A percentile compares a stretch with the other conserved stretches of the same genome.
phyloP scores from a whole-genome alignment of 73 alveolate species.

The Paramecium primaurelia region DNA sequence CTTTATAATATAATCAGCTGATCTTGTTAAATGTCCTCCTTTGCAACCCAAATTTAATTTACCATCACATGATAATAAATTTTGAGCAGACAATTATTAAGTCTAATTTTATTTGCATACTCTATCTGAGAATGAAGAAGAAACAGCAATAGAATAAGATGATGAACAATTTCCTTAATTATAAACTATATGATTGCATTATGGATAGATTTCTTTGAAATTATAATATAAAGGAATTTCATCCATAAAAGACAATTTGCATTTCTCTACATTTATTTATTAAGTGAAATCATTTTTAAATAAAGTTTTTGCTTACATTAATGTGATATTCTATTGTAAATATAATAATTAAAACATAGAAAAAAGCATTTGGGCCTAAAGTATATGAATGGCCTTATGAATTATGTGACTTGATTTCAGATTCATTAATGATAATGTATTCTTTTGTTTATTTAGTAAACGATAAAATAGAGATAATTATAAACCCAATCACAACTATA shows the following conservation, averaged over 20 bases:
- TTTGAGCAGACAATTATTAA: conserved; percentile 64
- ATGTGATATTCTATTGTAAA: not conserved
- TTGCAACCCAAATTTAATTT: conserved; percentile 67
- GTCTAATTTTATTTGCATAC: conserved; percentile 38
- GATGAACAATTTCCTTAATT: conserved; percentile 49
- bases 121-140: conserved; percentile 31
- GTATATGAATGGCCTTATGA: not conserved
- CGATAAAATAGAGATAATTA: not conserved
- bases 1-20: conserved; percentile 50
- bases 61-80: conserved; percentile 67
- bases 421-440: not conserved
- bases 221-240: not conserved
- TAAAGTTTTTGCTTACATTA: not conserved
- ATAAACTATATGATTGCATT: not conserved
- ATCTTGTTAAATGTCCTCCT: conserved; percentile 76
- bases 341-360: not conserved
- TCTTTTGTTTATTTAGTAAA: not conserved
- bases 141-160: not conserved
- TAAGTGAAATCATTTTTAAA: not conserved
- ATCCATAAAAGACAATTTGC: not conserved
- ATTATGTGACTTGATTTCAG: not conserved
- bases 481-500: not conserved
- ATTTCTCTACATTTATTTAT: not conserved
- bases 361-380: conserved; percentile 17
- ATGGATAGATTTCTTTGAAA: not conserved